Evolutionary conservation across 176 grass and related monocot genomes (phyloP).

Genomic region (Thalia dealbata): DNA sequence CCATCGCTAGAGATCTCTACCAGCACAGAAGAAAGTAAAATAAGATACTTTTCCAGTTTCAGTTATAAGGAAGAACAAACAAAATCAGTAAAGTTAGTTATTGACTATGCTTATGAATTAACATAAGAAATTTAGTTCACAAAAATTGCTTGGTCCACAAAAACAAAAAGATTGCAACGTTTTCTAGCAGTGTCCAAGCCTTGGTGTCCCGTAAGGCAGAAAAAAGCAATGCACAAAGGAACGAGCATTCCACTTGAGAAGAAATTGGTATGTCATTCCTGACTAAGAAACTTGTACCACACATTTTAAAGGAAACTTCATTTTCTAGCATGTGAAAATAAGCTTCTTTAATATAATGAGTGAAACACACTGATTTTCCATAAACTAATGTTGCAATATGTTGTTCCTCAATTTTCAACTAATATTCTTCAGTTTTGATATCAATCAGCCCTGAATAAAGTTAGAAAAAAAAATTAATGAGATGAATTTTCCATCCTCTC

Average conservation of each 20-base stretch:
- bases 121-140: neutral
- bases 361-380: neutral
- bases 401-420: no score
- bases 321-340: neutral
- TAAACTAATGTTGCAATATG: neutral
- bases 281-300: no score
- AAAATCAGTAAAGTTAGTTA: neutral
- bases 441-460: neutral
- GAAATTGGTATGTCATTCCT: no score
- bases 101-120: neutral
- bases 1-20: constrained; percentile 84
- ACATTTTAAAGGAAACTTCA: no score
- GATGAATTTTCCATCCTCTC: no score
- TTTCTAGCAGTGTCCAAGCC: no score
- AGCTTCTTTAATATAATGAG: neutral
- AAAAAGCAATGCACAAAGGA: no score
- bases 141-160: neutral
- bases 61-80: neutral
- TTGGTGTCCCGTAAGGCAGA: no score
- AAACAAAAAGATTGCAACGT: neutral
- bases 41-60: neutral
- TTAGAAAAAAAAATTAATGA: neutral
- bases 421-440: neutral
- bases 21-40: constrained; percentile 11
- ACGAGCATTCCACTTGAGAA: no score